A percentile compares a stretch with the other conserved stretches of the same genome.
These are phyloP conservation scores for Lepidium sativum DNA, from an alignment of 345 rosid species.

Conservation along the genomic window DNA sequence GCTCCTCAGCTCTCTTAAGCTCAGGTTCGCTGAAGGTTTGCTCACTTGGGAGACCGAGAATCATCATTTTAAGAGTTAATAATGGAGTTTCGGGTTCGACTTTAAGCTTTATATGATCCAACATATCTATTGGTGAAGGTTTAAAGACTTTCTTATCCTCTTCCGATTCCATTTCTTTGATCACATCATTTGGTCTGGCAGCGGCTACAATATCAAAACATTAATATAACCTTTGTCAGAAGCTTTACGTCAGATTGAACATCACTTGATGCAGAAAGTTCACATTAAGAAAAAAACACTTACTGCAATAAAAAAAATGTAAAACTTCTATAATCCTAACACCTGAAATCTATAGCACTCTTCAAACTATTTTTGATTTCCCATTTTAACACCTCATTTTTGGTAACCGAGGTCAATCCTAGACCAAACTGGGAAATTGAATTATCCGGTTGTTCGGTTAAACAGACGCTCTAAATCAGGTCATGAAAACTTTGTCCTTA, in stretches of 20 bases:
- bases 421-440: neutral
- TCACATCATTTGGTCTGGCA: slow-evolving; percentile 24
- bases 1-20: slow-evolving; percentile 49
- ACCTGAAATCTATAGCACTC: neutral
- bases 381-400: neutral
- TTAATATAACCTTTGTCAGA: neutral
- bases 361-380: neutral
- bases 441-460: too few relatives aligned
- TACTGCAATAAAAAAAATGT: neutral
- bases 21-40: slow-evolving; percentile 41
- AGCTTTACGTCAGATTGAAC: neutral
- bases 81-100: slow-evolving; percentile 52
- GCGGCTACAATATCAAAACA: neutral
- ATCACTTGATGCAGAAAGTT: neutral
- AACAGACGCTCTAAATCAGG: too few relatives aligned
- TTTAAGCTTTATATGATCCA: slow-evolving; percentile 53
- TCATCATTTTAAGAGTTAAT: slow-evolving; percentile 45
- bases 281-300: neutral
- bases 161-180: slow-evolving; percentile 1
- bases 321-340: neutral
- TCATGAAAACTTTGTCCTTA: too few relatives aligned
- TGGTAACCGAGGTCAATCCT: neutral
- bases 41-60: slow-evolving; percentile 44
- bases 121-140: slow-evolving; percentile 41
- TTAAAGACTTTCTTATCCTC: slow-evolving; percentile 8